Evolutionary conservation across 73 alveolate species (phyloP), one percentile per base, ranked within the genome.

Genomic region (Paramecium octaurelia): DNA sequence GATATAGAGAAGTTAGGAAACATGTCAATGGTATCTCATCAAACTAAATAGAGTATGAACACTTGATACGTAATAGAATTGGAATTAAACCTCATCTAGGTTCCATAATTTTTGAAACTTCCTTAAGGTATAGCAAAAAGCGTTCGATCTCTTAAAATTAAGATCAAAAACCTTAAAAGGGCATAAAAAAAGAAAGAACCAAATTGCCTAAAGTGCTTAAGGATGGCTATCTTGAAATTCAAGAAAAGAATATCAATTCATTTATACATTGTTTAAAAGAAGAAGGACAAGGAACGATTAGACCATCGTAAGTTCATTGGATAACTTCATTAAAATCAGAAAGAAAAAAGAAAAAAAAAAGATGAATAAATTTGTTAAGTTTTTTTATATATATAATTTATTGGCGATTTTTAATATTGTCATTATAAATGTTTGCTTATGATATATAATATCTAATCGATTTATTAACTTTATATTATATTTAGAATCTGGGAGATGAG

Each of bases 31-130:
- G 50, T 68, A 75, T 75, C 57, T 12, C 38, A 2, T 75, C n/a
- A 1, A 54, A n/a, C 69, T 36, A 34, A 24, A 34, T 75, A 36
- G 36, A 75, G 88, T 75, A 75, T 75, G 88, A 75, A 75, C 88
- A 75, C 11, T 75, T 75, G 48, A 75, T 75, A 6, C 23, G 88
- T 2, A 75, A 40, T 36, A 75, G 88, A 35, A 34, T 75, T 3
- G 88, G 88, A 75, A 75, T 75, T 40, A 75, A 75, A 75, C 88
- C 88, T 14, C 35, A 16, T 34, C 4, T 75, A 14, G 88, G 88
- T 9, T 40, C 58, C 3, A 20, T 75, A 12, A 16, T 75, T 75
- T 75, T 75, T 36, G 88, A 75, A 75, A 75, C 88, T 0, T 5
- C 23, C n/a, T 8, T 75, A 6, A 1, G 88, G 16, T 8, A 24